A percentile compares a stretch with the other conserved stretches of the same genome.
These are phyloP conservation scores for Solanum okadae DNA, from an alignment of 257 asterid species.

Conservation along the genomic window DNA sequence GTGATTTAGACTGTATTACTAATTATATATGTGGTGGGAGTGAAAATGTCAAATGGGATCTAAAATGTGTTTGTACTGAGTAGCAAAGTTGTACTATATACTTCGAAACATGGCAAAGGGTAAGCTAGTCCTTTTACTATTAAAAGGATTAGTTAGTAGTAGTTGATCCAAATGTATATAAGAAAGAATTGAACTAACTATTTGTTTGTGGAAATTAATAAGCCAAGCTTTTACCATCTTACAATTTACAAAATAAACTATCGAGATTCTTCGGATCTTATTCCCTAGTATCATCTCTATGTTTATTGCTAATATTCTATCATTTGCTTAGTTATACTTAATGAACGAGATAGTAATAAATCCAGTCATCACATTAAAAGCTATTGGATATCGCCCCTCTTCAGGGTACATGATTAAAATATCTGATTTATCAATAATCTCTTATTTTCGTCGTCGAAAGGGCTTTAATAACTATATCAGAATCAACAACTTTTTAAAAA, in stretches of 20 bases:
- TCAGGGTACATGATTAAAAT: too few species aligned
- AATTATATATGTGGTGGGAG: too few species aligned
- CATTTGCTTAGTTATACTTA: not conserved
- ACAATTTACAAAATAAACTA: not conserved
- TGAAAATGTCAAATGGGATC: not conserved
- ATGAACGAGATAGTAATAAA: too few species aligned
- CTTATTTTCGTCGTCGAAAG: not conserved
- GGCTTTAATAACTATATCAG: too few species aligned
- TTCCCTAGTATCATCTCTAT: too few species aligned
- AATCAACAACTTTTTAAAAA: conserved; percentile 3
- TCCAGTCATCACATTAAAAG: not conserved
- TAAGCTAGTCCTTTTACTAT: not conserved
- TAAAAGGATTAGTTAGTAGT: not conserved
- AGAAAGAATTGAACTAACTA: not conserved
- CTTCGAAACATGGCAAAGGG: not conserved
- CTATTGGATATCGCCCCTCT: too few species aligned
- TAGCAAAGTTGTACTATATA: not conserved
- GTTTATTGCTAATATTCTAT: not conserved
- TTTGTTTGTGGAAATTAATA: not conserved
- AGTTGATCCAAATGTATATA: not conserved
- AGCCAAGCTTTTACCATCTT: not conserved
- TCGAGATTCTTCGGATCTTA: too few species aligned
- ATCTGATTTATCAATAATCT: not conserved
- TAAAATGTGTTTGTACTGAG: not conserved
- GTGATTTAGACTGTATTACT: not conserved